Conservation (phyloP, 2,329 filamentous ascomycete genomes). For the Fonsecaea erecta region DNA sequence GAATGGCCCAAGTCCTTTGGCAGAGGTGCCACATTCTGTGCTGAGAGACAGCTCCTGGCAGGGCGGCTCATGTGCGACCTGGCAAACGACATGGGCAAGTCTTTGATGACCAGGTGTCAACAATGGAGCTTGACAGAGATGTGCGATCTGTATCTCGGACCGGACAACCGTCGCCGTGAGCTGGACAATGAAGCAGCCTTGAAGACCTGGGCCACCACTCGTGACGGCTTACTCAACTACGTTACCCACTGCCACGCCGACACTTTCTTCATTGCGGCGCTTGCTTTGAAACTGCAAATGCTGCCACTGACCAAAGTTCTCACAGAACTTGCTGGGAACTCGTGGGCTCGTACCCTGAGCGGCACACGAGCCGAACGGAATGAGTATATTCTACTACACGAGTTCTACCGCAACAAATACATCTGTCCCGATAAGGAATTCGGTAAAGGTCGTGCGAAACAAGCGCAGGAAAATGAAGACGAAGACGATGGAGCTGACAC, state of each 20-base stretch:
- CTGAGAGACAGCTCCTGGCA: slow-evolving; percentile 85
- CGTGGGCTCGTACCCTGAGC: slow-evolving; percentile 93
- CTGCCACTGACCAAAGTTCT: slow-evolving; percentile 91
- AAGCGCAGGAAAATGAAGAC: slow-evolving; percentile 71
- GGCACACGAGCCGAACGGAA: slow-evolving; percentile 97
- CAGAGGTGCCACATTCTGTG: slow-evolving; percentile 86
- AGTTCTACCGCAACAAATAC: slow-evolving; percentile 95
- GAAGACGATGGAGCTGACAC: slow-evolving; percentile 69
- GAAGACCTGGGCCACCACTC: slow-evolving; percentile 81
- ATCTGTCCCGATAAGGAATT: slow-evolving; percentile 95
- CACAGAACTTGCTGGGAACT: slow-evolving; percentile 96
- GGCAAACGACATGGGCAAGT: slow-evolving; percentile 95
- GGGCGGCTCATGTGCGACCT: slow-evolving; percentile 91
- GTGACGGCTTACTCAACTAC: slow-evolving; percentile 88
- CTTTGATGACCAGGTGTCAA: slow-evolving; percentile 94
- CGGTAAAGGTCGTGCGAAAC: slow-evolving; percentile 74
- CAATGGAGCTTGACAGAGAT: slow-evolving; percentile 98
- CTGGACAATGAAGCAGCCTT: slow-evolving; percentile 86
- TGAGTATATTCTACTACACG: slow-evolving; percentile 97
- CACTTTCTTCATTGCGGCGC: slow-evolving; percentile 91
- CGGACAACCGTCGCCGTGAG: slow-evolving; percentile 74
- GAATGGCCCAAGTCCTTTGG: slow-evolving; percentile 88
- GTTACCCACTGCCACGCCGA: slow-evolving; percentile 92
- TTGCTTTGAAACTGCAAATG: slow-evolving; percentile 88
- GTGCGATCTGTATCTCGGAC: slow-evolving; percentile 85